Evolutionary conservation across 176 grass and related monocot species (phyloP).

Genomic region (Poa annua): DNA sequence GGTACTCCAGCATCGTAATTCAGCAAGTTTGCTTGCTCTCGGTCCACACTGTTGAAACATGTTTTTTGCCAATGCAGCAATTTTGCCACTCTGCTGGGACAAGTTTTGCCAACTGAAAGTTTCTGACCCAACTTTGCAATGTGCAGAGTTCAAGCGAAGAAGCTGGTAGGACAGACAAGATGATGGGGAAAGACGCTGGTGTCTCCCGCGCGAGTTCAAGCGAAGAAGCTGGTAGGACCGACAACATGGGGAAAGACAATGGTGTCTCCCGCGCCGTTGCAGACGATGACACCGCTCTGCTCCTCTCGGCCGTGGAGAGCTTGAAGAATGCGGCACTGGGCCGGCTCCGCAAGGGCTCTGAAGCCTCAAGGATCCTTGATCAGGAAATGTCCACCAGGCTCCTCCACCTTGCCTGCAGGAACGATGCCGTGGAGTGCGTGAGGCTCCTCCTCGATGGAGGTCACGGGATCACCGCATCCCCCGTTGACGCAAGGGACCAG

Average conservation of each 20-base stretch:
- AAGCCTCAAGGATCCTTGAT: constrained; percentile 48
- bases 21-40: not conserved
- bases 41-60: not conserved
- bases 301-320: constrained; percentile 40
- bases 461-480: constrained; percentile 28
- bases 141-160: constrained; percentile 44
- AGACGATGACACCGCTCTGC: constrained; percentile 43
- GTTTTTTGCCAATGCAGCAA: not conserved
- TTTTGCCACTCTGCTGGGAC: not conserved
- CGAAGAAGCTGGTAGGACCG: constrained; percentile 22
- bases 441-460: constrained; percentile 53
- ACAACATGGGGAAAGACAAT: constrained; percentile 9
- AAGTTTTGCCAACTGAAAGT: not conserved
- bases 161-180: constrained; percentile 10
- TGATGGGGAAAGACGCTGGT: constrained; percentile 8
- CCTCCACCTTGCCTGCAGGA: constrained; percentile 68
- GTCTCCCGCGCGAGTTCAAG: constrained; percentile 36
- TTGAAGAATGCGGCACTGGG: constrained; percentile 47
- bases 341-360: constrained; percentile 49
- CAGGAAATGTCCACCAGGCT: constrained; percentile 52
- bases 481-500: constrained; percentile 52
- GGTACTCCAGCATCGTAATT: not conserved
- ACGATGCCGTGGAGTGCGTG: constrained; percentile 61
- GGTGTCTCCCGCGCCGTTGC: constrained; percentile 42
- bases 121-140: not conserved